Percentiles rank a stretch among this genome's conserved stretches.
Conservation (phyloP, 345 rosid genomes). For the Euphorbia tirucalli region DNA sequence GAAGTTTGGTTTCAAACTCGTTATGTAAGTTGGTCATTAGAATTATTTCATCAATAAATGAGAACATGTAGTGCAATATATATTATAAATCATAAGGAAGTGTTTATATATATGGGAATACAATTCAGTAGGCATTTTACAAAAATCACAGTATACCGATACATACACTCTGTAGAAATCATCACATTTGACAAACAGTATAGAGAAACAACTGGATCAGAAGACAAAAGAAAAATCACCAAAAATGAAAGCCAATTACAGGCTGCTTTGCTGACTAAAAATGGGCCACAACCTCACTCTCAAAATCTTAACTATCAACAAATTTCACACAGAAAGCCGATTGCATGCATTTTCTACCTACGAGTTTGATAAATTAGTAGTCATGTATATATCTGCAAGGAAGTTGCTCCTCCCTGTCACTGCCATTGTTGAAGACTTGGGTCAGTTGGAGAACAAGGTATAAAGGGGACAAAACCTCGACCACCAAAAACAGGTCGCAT, state of each 20-base stretch:
- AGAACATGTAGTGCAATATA: too few species aligned
- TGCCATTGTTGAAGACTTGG: conserved; percentile 37
- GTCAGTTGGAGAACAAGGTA: conserved; percentile 70
- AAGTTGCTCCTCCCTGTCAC: conserved; percentile 25
- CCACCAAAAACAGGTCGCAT: conserved; percentile 94
- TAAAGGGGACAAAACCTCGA: conserved; percentile 61
- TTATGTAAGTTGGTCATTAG: too few species aligned
- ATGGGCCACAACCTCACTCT: conserved; percentile 22
- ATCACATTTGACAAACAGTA: conserved; percentile 17
- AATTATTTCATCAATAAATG: too few species aligned
- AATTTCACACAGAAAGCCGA: conserved; percentile 22
- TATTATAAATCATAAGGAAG: too few species aligned
- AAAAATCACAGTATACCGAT: background rate
- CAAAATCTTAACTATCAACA: conserved; percentile 10
- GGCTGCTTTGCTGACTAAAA: conserved; percentile 2
- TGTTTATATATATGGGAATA: background rate
- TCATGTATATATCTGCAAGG: background rate
- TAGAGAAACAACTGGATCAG: too few species aligned
- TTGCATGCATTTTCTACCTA: conserved; percentile 5
- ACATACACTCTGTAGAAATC: background rate
- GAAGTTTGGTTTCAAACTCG: too few species aligned
- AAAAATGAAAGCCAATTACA: background rate
- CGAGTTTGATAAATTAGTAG: conserved; percentile 11
- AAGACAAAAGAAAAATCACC: conserved; percentile 7
- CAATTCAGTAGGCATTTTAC: conserved; percentile 4